A percentile compares a stretch with the other conserved stretches of the same genome.
Evolutionary conservation across 2,329 filamentous ascomycete genomes (phyloP).

Genomic region (Colletotrichum lindemuthianum): DNA sequence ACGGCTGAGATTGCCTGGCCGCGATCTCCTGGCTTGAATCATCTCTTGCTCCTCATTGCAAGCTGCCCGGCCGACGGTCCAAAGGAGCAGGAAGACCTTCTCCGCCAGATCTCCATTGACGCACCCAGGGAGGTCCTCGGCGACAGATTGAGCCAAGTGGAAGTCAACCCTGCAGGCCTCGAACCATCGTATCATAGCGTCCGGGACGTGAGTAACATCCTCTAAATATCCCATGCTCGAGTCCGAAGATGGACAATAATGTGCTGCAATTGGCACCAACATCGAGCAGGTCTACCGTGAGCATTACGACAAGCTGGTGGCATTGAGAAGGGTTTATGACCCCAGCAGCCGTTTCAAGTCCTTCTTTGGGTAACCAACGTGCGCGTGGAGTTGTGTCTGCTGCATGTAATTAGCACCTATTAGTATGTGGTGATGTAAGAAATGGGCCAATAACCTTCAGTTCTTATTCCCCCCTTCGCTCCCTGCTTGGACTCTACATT

Average conservation of each 20-base stretch:
- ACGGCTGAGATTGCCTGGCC: conserved; percentile 23
- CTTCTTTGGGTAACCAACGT: conserved; percentile 4
- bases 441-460: too few relatives aligned
- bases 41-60: conserved; percentile 15
- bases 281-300: conserved; percentile 18
- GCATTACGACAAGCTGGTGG: conserved; percentile 13
- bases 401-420: not conserved
- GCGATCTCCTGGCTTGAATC: conserved; percentile 7
- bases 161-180: conserved; percentile 24
- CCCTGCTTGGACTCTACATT: too few relatives aligned
- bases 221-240: too few relatives aligned
- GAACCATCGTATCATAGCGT: conserved; percentile 17
- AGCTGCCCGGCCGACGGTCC: conserved; percentile 17
- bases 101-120: conserved; percentile 13
- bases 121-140: conserved; percentile 8
- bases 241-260: too few relatives aligned
- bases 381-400: not conserved
- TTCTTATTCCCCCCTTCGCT: too few relatives aligned
- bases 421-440: not conserved
- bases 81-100: conserved; percentile 10
- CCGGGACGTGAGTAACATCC: not conserved
- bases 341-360: conserved; percentile 15
- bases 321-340: conserved; percentile 2
- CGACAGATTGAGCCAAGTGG: not conserved
- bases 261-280: not conserved